Conservation (phyloP, 257 asterid genomes). For the Solanum neorickii region DNA sequence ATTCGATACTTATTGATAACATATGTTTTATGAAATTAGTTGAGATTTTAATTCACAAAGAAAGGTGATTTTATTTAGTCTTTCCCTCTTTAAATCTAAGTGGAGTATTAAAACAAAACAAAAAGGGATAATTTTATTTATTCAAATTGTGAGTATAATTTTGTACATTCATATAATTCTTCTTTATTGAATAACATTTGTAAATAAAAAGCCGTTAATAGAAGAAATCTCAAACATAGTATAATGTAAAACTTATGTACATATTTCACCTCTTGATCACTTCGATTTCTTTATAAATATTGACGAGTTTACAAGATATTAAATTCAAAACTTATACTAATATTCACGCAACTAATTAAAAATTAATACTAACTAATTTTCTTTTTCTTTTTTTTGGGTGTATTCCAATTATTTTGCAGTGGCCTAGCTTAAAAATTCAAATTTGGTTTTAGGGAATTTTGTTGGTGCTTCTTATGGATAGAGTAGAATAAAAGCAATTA, state of each 20-base stretch:
- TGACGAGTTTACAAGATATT: not conserved
- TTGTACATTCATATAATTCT: not conserved
- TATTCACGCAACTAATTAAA: not conserved
- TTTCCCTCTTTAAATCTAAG: not conserved
- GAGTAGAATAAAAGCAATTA: not conserved
- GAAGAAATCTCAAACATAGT: too few relatives aligned
- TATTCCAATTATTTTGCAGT: not conserved
- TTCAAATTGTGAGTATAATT: not conserved
- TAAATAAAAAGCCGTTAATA: not conserved
- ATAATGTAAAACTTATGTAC: not conserved
- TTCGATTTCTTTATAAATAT: too few relatives aligned
- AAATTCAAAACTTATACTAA: too few relatives aligned
- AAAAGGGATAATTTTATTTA: too few relatives aligned
- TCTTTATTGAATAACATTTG: not conserved
- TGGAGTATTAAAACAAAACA: not conserved
- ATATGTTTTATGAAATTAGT: not conserved
- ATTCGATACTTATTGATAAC: not conserved
- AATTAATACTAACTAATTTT: too few relatives aligned
- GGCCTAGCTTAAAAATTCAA: not conserved
- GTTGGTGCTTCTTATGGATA: not conserved
- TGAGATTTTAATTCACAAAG: not conserved
- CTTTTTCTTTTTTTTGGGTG: too few relatives aligned
- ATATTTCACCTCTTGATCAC: not conserved
- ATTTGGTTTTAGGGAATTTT: not conserved
- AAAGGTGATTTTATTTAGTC: not conserved